A percentile compares a stretch with the other conserved stretches of the same genome.
phyloP scores from a whole-genome alignment of 2,329 filamentous ascomycete genomes.

The Lachnellula occidentalis region DNA sequence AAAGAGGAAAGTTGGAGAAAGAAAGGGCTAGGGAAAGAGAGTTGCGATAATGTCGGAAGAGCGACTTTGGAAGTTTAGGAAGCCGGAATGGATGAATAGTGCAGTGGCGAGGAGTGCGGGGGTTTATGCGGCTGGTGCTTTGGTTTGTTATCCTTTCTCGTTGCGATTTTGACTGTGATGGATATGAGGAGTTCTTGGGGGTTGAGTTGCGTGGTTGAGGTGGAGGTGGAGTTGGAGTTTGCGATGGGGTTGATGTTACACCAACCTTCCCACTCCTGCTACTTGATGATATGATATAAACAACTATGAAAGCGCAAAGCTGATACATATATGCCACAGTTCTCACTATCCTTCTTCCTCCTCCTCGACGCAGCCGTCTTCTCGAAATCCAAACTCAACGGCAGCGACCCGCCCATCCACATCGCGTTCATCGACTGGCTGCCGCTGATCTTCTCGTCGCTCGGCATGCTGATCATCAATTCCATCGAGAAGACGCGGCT shows the following conservation, averaged over 20 bases:
- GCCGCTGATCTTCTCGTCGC: slow-evolving; percentile 59
- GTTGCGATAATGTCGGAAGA: slow-evolving; percentile 48
- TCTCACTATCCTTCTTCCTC: slow-evolving; percentile 63
- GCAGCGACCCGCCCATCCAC: slow-evolving; percentile 47
- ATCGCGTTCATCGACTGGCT: slow-evolving; percentile 66
- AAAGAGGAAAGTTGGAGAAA: no score
- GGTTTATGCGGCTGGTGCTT: slow-evolving; percentile 56
- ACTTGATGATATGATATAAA: no score
- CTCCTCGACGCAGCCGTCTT: slow-evolving; percentile 64
- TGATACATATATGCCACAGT: slow-evolving; percentile 37
- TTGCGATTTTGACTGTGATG: background rate
- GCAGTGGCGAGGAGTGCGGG: slow-evolving; percentile 58
- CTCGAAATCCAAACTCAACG: slow-evolving; percentile 57
- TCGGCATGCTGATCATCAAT: slow-evolving; percentile 69
- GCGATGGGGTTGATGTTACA: background rate
- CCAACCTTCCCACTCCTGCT: no score
- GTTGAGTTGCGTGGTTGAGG: no score
- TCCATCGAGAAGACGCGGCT: slow-evolving; percentile 62
- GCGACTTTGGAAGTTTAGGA: slow-evolving; percentile 61
- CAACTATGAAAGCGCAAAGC: background rate
- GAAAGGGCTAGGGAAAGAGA: no score
- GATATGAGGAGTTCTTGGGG: background rate
- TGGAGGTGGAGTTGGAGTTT: background rate
- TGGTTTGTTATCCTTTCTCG: slow-evolving; percentile 43
- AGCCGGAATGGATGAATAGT: slow-evolving; percentile 62